phyloP scores from a whole-genome alignment of 2,329 filamentous ascomycete genomes.

The Aspergillus persii region DNA sequence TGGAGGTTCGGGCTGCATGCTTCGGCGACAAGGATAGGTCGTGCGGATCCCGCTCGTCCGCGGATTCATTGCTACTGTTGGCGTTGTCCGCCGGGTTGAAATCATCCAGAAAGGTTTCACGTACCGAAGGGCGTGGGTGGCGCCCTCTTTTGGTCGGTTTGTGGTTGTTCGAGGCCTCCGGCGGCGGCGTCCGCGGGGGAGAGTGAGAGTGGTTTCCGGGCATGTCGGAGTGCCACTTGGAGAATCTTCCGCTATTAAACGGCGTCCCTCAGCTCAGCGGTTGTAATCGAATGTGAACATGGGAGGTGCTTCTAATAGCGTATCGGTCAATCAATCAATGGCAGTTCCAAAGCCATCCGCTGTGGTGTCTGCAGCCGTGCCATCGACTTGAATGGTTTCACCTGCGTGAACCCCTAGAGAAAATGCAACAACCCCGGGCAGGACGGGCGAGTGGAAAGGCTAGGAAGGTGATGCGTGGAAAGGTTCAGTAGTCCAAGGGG shows the following conservation, averaged over 20 bases:
- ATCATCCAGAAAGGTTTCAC: slow-evolving; percentile 42
- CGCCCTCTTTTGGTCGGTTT: slow-evolving; percentile 28
- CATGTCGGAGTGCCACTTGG: slow-evolving; percentile 25
- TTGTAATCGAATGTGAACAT: not conserved
- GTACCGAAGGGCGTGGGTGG: slow-evolving; percentile 34
- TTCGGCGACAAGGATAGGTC: slow-evolving; percentile 77
- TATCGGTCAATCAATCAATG: slow-evolving; percentile 12
- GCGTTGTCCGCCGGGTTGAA: slow-evolving; percentile 31
- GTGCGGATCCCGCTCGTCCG: slow-evolving; percentile 55
- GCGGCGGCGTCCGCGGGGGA: slow-evolving; percentile 42
- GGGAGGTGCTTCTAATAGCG: not conserved
- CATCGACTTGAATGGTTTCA: not conserved
- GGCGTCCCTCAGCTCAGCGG: slow-evolving; percentile 1
- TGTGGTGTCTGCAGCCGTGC: not conserved
- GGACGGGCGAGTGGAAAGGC: not conserved
- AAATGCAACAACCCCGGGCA: not conserved
- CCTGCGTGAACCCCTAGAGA: not conserved
- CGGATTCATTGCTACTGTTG: slow-evolving; percentile 34
- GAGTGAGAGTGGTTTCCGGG: slow-evolving; percentile 33
- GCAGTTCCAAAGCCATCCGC: not conserved
- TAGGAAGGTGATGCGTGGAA: not conserved
- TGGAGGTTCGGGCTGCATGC: slow-evolving; percentile 78
- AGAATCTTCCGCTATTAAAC: slow-evolving; percentile 23
- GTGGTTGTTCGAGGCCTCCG: slow-evolving; percentile 34
- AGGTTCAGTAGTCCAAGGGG: not conserved